Percentiles rank a stretch among this genome's conserved stretches.
Conservation (phyloP, 345 rosid genomes). For the Citrus inodora region DNA sequence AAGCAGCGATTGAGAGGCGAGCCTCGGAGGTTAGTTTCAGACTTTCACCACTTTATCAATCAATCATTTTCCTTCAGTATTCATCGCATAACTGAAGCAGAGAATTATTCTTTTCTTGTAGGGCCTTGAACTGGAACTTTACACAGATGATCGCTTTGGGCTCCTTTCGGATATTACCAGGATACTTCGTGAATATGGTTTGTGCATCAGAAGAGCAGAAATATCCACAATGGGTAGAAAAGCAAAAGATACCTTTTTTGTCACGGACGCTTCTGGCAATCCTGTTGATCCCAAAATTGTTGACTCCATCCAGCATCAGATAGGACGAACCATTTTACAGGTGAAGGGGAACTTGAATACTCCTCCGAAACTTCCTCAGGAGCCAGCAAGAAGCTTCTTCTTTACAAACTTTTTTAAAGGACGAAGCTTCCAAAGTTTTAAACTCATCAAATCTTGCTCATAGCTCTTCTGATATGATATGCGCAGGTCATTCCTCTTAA, state of each 20-base stretch:
- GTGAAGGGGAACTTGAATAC: conserved; percentile 38
- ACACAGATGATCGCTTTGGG: conserved; percentile 47
- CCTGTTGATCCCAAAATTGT: conserved; percentile 46
- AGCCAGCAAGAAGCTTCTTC: conserved; percentile 37
- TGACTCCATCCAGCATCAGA: conserved; percentile 41
- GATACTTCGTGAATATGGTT: conserved; percentile 51
- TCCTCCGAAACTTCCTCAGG: conserved; percentile 29
- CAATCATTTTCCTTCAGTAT: background rate
- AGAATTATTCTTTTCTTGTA: conserved; percentile 7
- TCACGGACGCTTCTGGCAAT: conserved; percentile 49
- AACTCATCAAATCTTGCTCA: conserved; percentile 42
- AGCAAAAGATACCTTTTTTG: conserved; percentile 48
- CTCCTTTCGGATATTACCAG: conserved; percentile 57
- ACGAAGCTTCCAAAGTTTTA: conserved; percentile 40
- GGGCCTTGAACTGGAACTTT: conserved; percentile 55
- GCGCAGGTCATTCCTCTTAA: background rate
- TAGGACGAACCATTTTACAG: conserved; percentile 38
- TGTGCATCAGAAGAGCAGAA: conserved; percentile 52
- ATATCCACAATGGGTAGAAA: conserved; percentile 46
- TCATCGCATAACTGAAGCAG: background rate
- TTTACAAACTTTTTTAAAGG: conserved; percentile 48
- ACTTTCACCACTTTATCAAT: background rate
- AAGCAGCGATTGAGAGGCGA: conserved; percentile 62
- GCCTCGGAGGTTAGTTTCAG: conserved; percentile 31
- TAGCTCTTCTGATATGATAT: background rate